phyloP scores from a whole-genome alignment of 2,329 filamentous ascomycete genomes.

The Zarea fungicola region DNA sequence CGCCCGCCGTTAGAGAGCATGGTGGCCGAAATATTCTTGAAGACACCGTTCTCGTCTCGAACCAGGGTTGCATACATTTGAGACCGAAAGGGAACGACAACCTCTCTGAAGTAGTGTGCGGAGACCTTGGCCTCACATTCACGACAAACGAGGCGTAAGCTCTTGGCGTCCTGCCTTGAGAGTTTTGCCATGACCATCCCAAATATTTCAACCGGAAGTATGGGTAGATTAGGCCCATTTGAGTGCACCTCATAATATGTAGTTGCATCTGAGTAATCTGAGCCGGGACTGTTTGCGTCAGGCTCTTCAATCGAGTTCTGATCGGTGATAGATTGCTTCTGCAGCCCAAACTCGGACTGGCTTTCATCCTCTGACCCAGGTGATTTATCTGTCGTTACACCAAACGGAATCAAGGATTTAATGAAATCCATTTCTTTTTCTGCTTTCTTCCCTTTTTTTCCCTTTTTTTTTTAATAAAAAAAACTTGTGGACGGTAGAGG shows the following conservation, averaged over 20 bases:
- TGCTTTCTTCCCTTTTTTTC: too few relatives aligned
- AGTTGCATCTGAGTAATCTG: background rate
- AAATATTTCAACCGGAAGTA: constrained; percentile 56
- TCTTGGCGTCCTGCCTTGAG: constrained; percentile 52
- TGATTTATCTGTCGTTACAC: too few relatives aligned
- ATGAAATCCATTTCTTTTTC: too few relatives aligned
- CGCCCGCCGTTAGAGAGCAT: constrained; percentile 47
- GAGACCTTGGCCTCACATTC: constrained; percentile 55
- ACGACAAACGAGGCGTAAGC: constrained; percentile 54
- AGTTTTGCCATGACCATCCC: constrained; percentile 50
- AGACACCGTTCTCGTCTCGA: constrained; percentile 18
- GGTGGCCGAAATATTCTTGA: constrained; percentile 21
- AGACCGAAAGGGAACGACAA: constrained; percentile 61
- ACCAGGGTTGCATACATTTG: constrained; percentile 49
- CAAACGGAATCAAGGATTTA: too few relatives aligned
- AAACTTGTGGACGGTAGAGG: too few relatives aligned
- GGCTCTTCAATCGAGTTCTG: background rate
- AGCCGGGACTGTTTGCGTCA: background rate
- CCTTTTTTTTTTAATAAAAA: too few relatives aligned
- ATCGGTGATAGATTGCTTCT: too few relatives aligned
- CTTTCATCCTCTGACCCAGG: background rate
- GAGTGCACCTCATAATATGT: background rate
- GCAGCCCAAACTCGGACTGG: too few relatives aligned
- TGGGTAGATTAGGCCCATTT: background rate
- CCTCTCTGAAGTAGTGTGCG: constrained; percentile 53